Percentiles rank a stretch among this genome's conserved stretches.
phyloP scores from a whole-genome alignment of 2,329 filamentous ascomycete genomes.

The Claviceps sp. region DNA sequence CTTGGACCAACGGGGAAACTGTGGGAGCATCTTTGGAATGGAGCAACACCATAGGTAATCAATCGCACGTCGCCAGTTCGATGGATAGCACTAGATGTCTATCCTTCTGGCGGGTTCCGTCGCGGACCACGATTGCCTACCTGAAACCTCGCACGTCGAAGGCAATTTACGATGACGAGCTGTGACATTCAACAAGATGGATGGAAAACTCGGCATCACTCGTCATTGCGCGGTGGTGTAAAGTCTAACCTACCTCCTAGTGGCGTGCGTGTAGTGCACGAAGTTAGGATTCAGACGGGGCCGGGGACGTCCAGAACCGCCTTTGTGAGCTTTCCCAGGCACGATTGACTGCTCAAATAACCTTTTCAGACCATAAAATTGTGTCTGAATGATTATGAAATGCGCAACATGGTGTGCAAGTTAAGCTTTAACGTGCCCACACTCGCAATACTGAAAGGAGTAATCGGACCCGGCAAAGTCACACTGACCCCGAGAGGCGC shows the following conservation, averaged over 20 bases:
- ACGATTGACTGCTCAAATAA: not conserved
- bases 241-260: not conserved
- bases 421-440: not conserved
- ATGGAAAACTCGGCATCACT: not conserved
- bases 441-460: not conserved
- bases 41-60: not conserved
- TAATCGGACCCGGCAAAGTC: not conserved
- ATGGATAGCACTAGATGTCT: not conserved
- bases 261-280: not conserved
- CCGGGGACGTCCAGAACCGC: not conserved
- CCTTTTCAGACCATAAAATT: not conserved
- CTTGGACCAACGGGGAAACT: too few relatives aligned
- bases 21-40: not conserved
- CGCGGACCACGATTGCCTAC: not conserved
- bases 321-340: not conserved
- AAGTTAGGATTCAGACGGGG: not conserved
- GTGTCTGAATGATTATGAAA: not conserved
- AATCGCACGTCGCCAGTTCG: not conserved
- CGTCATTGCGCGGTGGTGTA: not conserved
- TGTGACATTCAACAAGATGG: not conserved
- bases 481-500: not conserved
- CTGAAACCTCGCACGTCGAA: not conserved
- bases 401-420: not conserved
- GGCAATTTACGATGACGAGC: not conserved
- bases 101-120: not conserved